A percentile compares a stretch with the other conserved stretches of the same genome.
phyloP scores from a whole-genome alignment of 2,329 filamentous ascomycete species.

The Acrodontium crateriforme region DNA sequence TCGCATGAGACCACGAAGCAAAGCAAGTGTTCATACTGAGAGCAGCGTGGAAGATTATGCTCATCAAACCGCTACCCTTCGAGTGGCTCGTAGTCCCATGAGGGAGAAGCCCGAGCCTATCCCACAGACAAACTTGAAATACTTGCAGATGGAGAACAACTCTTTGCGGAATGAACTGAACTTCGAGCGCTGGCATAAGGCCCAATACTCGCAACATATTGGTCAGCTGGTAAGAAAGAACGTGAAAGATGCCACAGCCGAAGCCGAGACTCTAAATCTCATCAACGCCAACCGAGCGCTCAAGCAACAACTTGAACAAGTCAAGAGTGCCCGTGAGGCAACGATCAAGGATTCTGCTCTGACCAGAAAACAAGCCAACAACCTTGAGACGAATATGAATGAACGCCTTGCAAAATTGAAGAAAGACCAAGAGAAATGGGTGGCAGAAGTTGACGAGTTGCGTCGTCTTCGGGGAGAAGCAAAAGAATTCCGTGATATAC shows the following conservation, averaged over 20 bases:
- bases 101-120: constrained; percentile 8
- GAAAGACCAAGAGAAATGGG: constrained; percentile 22
- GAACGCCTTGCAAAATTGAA: constrained; percentile 19
- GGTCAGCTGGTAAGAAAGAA: constrained; percentile 62
- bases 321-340: constrained; percentile 19
- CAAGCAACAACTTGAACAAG: constrained; percentile 47
- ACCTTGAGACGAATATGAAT: constrained; percentile 45
- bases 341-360: constrained; percentile 20
- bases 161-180: constrained; percentile 66
- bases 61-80: constrained; percentile 1
- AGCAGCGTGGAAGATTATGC: not conserved
- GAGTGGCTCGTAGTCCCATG: constrained; percentile 1
- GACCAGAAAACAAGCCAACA: constrained; percentile 54
- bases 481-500: constrained; percentile 45
- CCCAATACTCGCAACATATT: constrained; percentile 71
- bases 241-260: constrained; percentile 61
- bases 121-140: constrained; percentile 30
- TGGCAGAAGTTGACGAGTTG: constrained; percentile 47
- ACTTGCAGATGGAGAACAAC: constrained; percentile 60
- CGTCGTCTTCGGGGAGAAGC: constrained; percentile 41
- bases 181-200: constrained; percentile 72
- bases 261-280: constrained; percentile 70
- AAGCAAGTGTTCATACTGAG: constrained; percentile 3
- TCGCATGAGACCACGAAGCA: constrained; percentile 10
- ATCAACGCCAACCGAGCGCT: constrained; percentile 63